phyloP scores from a whole-genome alignment of 2,329 filamentous ascomycete species.

The Colletotrichum aenigma region DNA sequence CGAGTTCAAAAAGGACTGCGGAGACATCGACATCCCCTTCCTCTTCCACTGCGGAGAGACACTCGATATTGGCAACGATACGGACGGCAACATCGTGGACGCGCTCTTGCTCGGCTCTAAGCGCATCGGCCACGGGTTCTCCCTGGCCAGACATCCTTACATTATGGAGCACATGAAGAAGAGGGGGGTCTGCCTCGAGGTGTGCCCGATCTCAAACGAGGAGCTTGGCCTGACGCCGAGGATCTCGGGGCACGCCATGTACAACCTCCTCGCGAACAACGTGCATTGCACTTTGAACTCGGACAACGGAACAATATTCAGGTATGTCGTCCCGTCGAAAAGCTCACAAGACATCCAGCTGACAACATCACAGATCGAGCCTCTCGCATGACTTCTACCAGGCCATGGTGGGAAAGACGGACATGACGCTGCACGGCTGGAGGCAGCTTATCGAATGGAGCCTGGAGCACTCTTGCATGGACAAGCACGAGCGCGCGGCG shows the following conservation, averaged over 20 bases:
- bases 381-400: constrained; percentile 82
- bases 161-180: constrained; percentile 70
- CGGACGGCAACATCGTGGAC: constrained; percentile 72
- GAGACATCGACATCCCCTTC: constrained; percentile 66
- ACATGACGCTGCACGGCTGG: constrained; percentile 73
- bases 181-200: constrained; percentile 71
- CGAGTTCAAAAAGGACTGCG: constrained; percentile 59
- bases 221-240: constrained; percentile 71
- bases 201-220: constrained; percentile 81
- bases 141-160: constrained; percentile 68
- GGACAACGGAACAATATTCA: constrained; percentile 76
- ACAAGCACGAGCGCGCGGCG: constrained; percentile 39
- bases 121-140: constrained; percentile 77
- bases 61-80: constrained; percentile 66
- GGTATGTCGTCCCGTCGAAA: constrained; percentile 42
- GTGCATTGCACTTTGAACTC: constrained; percentile 77
- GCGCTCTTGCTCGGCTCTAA: constrained; percentile 69
- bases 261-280: constrained; percentile 71
- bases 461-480: constrained; percentile 63
- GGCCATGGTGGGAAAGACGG: constrained; percentile 69
- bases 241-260: constrained; percentile 69
- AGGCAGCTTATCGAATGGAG: constrained; percentile 71
- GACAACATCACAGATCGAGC: constrained; percentile 56
- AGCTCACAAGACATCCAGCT: neutral
- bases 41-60: constrained; percentile 81